Evolutionary conservation across 495 filamentous ascomycete genomes (phyloP), one percentile per base, ranked within the genome.

Genomic region (Trichoderma orchidacearum): DNA sequence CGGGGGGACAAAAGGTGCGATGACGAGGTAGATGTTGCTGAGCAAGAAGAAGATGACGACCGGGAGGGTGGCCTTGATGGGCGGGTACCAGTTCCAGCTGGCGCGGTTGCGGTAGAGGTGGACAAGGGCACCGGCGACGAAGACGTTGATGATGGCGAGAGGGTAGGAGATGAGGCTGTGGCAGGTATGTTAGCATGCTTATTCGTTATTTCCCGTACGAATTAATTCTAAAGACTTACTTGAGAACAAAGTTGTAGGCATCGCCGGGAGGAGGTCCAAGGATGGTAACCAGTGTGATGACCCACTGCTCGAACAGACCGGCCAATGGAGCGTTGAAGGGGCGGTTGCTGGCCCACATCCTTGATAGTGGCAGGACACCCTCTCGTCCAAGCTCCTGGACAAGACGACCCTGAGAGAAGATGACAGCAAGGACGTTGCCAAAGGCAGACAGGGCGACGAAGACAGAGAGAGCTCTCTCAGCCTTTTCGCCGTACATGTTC

Each of bases 391-490:
- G 74, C 64, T 85, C 82, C 66, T 82, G 81, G 28, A 83, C 77
- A 30, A 86, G 73, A 53, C 84, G 75, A 18, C 80, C 79, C 62
- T 86, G 83, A 0, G 83, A 83, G 66, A 87, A 89, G 52, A 82
- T 81, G 56, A 87, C 82, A 34, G 76, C 76, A 34, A 87, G 66
- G 30, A 88, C 83, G 61, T 88, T 89, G 17, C 84, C 85, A 59
- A 86, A 78, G 9, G 83, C 82, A 31, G 82, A 85, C n/a, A 88
- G 66, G 2, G 85, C 84, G 15, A 88, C 84, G 51, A 87, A 85
- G 31, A 84, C 83, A 11, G 82, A 81, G 57, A 88, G 78, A 41
- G 77, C 80, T 51, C 74, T 75, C 61, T 81, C 79, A 11, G 70
- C 74, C 5, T 68, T 69, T 29, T 71, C 66, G 38, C 72, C 72